Percentiles rank a stretch among this genome's conserved stretches.
These are phyloP conservation scores for Pyrus communis DNA, from an alignment of 306 rosid species.

Conservation along the genomic window DNA sequence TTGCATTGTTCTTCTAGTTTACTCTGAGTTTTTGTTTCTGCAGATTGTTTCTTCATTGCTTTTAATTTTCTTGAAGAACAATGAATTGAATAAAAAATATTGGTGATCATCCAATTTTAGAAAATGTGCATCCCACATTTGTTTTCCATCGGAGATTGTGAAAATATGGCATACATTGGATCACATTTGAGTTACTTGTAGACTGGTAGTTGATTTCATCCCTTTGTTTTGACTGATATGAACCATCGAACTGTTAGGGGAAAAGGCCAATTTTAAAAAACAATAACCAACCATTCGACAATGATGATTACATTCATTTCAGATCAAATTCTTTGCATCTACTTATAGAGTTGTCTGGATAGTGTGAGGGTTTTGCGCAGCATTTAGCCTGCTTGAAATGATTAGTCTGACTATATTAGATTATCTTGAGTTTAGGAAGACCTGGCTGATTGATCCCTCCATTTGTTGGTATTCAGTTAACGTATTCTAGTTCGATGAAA, in stretches of 20 bases:
- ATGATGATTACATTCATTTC: slow-evolving; percentile 8
- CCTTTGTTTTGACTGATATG: neutral
- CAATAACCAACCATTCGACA: neutral
- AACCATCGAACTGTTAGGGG: neutral
- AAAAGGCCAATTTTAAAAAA: neutral
- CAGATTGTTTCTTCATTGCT: neutral
- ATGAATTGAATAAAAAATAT: neutral
- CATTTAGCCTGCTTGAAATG: slow-evolving; percentile 11
- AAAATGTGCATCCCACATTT: neutral
- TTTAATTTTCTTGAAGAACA: neutral
- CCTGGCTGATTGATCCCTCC: neutral
- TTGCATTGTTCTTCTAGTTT: neutral
- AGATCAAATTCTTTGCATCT: neutral
- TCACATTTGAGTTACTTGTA: slow-evolving; percentile 22
- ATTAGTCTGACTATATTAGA: slow-evolving; percentile 5
- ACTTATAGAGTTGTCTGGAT: neutral
- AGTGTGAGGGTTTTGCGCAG: slow-evolving; percentile 5
- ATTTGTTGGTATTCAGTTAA: neutral
- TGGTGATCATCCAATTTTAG: neutral
- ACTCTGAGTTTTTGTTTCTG: neutral
- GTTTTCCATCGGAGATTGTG: neutral
- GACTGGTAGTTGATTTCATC: slow-evolving; percentile 26
- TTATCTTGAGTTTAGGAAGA: neutral
- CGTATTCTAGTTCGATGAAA: neutral
- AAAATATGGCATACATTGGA: slow-evolving; percentile 1